Evolutionary conservation across 2,329 filamentous ascomycete genomes (phyloP), one percentile per base, ranked within the genome.

Genomic region (Capronia epimyces): DNA sequence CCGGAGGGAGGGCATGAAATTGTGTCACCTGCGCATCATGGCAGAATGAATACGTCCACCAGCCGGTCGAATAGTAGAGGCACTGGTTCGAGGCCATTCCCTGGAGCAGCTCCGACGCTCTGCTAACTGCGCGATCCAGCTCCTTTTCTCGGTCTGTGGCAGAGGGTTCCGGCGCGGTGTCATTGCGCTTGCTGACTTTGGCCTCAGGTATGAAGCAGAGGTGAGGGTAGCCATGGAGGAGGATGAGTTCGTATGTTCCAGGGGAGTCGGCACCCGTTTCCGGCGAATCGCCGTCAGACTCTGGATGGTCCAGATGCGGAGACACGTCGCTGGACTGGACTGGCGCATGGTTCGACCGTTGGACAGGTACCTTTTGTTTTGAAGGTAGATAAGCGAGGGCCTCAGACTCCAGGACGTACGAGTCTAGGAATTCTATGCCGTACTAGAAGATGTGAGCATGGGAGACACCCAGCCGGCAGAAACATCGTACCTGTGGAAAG

Each of bases 41-140:
- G 75, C 90, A 96, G 68, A 95, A 95, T 61, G 84, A 86, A 70
- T 96, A 96, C 64, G 86, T 93, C 90, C 90, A 96, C 90, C 90
- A 96, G 0, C 90, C 90, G 1, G 83, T 86, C 58, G 89, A 72
- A 66, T 82, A 87, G 72, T 91, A 95, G 57, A 96, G 79, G 67
- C 90, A 96, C 34, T 62, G 59, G 44, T 79, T 78, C 2, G 83
- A 86, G 46, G 90, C 80, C 69, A 96, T 84, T 21, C 83, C 82
- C 57, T 80, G 79, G 44, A 96, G 74, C 18, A 96, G 76, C 63
- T 93, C 86, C 78, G 87, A 86, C 4, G 90, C 90, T 43, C 82
- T 83, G 25, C 81, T 78, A 1, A 84, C 86, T 1, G 89, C 90
- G 21, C 87, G 82, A 34, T 78, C 80, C 8, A 94, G 77, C 68